Evolutionary conservation across 306 rosid genomes (phyloP), one percentile per base, ranked within the genome.

Genomic region (Albizia julibrissin): DNA sequence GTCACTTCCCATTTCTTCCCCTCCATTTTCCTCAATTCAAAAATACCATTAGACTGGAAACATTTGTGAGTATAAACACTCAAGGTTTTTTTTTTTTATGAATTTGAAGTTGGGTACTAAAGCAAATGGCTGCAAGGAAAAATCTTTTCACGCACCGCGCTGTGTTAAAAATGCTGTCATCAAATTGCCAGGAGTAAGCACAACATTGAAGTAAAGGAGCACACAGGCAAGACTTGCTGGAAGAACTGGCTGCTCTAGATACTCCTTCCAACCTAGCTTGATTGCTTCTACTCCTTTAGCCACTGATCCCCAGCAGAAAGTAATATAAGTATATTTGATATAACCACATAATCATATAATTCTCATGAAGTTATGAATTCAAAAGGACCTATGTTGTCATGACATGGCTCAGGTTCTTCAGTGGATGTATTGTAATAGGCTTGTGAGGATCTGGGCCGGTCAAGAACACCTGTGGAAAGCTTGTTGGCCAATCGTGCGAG

Each of bases 211-310:
- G 91, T 85, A 92, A 80, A 92, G 98, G 66, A 95, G 90, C 69
- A 95, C 97, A 84, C 84, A 92, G 69, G 99, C 91, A 77, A 93
- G 92, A 88, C 99, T 95, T 74, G 97, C 99, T 68, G 98, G 99
- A 86, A 93, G 97, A 82, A 87, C 94, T 77, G 99, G 99, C 86
- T 92, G 99, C 78, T 88, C 91, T 80, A 91, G 79, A 84, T 93
- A 93, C 83, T 93, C 97, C 89, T 87, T 93, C 99, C 98, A 96
- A 84, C 99, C 97, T 21, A 87, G 91, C 85, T 88, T 92, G 87
- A 96, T 90, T 82, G 92, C 97, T 85, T 92, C 92, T 75, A 92
- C 83, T 76, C 94, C 92, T 85, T 85, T 88, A 88, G 81, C 83
- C 89, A 90, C 98, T 93, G 92, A 77, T 79, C 61, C 27, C 83